These are phyloP conservation scores for Trichoderma lentiforme DNA, from an alignment of 2,329 filamentous ascomycete genomes.

Conservation along the genomic window DNA sequence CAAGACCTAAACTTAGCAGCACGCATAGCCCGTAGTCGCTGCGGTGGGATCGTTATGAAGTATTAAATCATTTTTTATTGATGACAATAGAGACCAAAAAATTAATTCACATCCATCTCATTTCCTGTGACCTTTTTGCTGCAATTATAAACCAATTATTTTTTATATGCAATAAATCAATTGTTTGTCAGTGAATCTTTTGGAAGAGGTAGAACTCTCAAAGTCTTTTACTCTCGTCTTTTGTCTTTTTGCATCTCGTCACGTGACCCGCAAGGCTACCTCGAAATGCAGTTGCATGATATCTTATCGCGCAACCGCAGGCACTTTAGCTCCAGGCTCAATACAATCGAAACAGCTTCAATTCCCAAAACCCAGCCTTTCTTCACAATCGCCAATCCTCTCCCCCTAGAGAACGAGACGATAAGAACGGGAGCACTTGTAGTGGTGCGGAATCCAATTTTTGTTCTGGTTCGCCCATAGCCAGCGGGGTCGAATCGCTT, in stretches of 20 bases:
- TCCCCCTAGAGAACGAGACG: neutral
- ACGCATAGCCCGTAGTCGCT: slow-evolving; percentile 36
- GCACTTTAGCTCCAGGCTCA: neutral
- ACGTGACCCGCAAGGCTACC: neutral
- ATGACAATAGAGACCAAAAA: slow-evolving; percentile 34
- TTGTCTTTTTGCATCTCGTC: neutral
- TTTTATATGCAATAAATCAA: neutral
- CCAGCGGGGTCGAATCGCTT: neutral
- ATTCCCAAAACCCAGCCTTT: neutral
- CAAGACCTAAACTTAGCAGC: slow-evolving; percentile 34
- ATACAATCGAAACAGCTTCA: neutral
- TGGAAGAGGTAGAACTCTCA: neutral
- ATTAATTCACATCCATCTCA: slow-evolving; percentile 16
- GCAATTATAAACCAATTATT: too few species aligned
- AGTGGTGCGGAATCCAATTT: neutral
- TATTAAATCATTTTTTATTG: slow-evolving; percentile 32
- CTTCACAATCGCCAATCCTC: neutral
- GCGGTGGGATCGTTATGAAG: slow-evolving; percentile 25
- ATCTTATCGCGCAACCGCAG: slow-evolving; percentile 11
- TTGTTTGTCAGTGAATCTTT: neutral
- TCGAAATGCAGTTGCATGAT: neutral
- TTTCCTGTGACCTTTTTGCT: neutral
- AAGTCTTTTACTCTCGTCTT: neutral
- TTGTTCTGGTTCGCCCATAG: neutral
- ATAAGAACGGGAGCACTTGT: neutral